Base-by-base conservation (phyloP, 2,329 filamentous ascomycete species). In the Celoporthe dispersa region DNA sequence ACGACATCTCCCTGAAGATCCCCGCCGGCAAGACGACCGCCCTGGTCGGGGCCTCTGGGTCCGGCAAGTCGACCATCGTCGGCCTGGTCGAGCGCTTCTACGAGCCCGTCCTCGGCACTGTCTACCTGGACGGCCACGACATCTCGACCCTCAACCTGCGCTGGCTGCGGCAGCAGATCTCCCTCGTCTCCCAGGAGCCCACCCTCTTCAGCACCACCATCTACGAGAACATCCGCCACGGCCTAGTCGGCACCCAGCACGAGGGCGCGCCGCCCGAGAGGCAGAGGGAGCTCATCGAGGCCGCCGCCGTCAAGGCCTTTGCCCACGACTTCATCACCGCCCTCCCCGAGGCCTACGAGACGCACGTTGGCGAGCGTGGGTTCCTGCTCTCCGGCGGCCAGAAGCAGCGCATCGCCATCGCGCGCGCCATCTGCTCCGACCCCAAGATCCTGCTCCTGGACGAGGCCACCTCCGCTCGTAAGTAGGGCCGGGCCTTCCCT, bases 391-490 rank as follows among this genome's bases (percentile, higher is more conserved):
- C 93, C 68, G 96, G 96, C 79, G 96, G 96, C 48, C 96, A 99
- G 81, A 97, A 98, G 80, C 96, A 98, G 81, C 93, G 96, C 75
- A 97, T 98, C 77, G 94, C 95, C 16, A 98, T 98, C 80, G 94
- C 95, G 9, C 87, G 94, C 76, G 94, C 94, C 53, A 88, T 98
- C 69, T 93, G 98, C 39, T 95, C 92, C 25, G 92, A 98, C 75
- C 95, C 95, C 0, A 97, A 94, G 82, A 91, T 99, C 76, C 85
- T 99, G 1, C 87, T 99, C 0, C 90, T 99, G 6, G 96, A 99
- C 74, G 96, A 99, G 80, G 96, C 96, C 6, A 99, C 96, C 0
- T 71, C 70, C 28, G 70, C 70, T 33, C 67, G 70, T 71, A 61
- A 67, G 70, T 71, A 63, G 19, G 19, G 19, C 39, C 28, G 37